phyloP scores from a whole-genome alignment of 805 yeast species.

The Metschnikowia lachancei region DNA sequence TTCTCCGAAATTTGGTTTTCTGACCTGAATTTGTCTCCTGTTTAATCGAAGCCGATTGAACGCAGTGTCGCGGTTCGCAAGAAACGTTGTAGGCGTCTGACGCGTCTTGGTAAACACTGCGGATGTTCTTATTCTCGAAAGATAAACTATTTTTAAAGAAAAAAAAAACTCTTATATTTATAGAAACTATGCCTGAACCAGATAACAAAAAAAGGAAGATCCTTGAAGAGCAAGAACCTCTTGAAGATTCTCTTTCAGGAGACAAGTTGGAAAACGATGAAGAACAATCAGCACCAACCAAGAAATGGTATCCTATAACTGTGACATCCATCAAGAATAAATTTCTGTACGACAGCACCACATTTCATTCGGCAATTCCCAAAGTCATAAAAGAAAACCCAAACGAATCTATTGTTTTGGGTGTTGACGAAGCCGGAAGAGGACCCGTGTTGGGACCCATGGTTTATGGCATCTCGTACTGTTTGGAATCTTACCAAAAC shows the following conservation, averaged over 20 bases:
- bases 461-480: constrained; percentile 91
- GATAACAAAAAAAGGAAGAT: constrained; percentile 2
- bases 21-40: no score
- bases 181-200: background rate
- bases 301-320: constrained; percentile 37
- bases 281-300: background rate
- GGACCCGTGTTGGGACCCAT: constrained; percentile 98
- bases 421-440: constrained; percentile 98
- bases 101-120: constrained; percentile 6
- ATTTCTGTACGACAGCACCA: constrained; percentile 38
- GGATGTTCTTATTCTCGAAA: background rate
- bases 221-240: background rate
- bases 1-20: no score
- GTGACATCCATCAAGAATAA: constrained; percentile 28
- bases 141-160: background rate
- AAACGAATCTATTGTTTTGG: constrained; percentile 54
- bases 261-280: background rate
- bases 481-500: constrained; percentile 51
- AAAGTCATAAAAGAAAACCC: constrained; percentile 26
- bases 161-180: background rate
- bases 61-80: background rate
- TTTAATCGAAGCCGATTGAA: background rate
- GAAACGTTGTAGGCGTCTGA: background rate
- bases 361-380: constrained; percentile 55
- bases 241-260: background rate